Evolutionary conservation across 2,329 filamentous ascomycete genomes (phyloP), one percentile per base, ranked within the genome.

Genomic region (Xylaria sp.): DNA sequence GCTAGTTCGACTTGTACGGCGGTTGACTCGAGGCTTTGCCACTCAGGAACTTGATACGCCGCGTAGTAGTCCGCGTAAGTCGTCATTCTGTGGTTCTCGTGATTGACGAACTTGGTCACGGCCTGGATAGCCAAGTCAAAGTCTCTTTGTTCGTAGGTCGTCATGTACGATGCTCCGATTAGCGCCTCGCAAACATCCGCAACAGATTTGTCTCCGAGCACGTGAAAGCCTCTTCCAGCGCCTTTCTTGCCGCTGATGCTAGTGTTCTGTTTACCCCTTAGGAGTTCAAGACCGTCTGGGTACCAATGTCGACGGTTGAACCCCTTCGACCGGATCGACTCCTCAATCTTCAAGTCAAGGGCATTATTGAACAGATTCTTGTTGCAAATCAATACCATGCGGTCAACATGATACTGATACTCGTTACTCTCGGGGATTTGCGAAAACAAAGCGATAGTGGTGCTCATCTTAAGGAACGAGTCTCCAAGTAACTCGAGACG

Each of bases 161-260:
- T 80, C 38, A 89, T 72, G 47, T 88, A 86, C 0, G 92, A 88
- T 2, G 93, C 94, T 5, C 93, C 94, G 44, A 99, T 97, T 52
- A 97, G 75, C 0, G 94, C 93, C 69, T 97, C 94, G 56, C 91
- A 96, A 0, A 97, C 92, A 71, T 97, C 94, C 2, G 94, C 93
- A 65, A 96, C 88, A 1, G 89, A 89, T 76, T 99, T 99, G 72
- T 96, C 90, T 0, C 86, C 87, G 1, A 99, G 80, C 0, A 75
- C 76, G 66, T 97, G 92, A 8, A 74, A 80, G 5, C 76, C 71
- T 21, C 74, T 76, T 9, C 76, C 71, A 11, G 70, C 63, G 18
- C 72, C 77, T 52, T 75, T 78, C 48, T 91, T 94, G 20, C 92
- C 93, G 54, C 82, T 80, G 5, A 86, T 63, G 41, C 59, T 67